Evolutionary conservation across 768 basidiomycete species (phyloP), one percentile per base, ranked within the genome.

Genomic region (Butyriboletus loyo): DNA sequence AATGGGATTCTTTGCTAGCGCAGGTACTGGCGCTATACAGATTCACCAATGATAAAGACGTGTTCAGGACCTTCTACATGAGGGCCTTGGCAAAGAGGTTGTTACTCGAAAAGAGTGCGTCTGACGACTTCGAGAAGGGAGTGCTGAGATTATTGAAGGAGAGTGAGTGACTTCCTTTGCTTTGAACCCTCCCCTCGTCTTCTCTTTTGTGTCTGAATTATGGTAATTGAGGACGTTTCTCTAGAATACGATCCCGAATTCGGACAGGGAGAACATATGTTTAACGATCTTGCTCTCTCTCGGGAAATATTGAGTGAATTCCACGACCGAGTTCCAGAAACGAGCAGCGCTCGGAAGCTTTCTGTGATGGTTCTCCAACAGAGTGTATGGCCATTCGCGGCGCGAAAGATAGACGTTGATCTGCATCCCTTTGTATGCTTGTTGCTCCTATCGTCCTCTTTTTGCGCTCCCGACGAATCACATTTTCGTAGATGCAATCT

Each of bases 241-340:
- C 41, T 62, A 96, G 96, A 87, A 47, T 96, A 95, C 62, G 97
- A 98, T 66, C 89, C 94, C 11, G 94, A 96, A 54, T 98, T 98
- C 63, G 89, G 87, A 8, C 89, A 88, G 73, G 92, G 93, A 45
- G 91, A 93, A 61, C 84, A 92, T 36, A 96, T 98, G 96, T 96
- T 98, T 75, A 93, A 85, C 54, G 94, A 96, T 63, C 73, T 96
- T 4, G 81, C 82, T 0, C 73, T 92, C 17, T 95, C 92, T 1
- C 70, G 82, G 46, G 92, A 95, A 51, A 65, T 82, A 21, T 81
- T 92, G 78, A 65, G 68, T 0, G 86, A 87, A 54, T 90, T 84
- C 69, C 78, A 84, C 52, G 62, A 71, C 25, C 77, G 79, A 59
- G 59, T 79, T 32, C 43, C 66, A 10, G 58, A 69, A 48, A 66